Base-by-base conservation (phyloP, 1,284 basidiomycete species). In the Sanguinoderma infundibulare region DNA sequence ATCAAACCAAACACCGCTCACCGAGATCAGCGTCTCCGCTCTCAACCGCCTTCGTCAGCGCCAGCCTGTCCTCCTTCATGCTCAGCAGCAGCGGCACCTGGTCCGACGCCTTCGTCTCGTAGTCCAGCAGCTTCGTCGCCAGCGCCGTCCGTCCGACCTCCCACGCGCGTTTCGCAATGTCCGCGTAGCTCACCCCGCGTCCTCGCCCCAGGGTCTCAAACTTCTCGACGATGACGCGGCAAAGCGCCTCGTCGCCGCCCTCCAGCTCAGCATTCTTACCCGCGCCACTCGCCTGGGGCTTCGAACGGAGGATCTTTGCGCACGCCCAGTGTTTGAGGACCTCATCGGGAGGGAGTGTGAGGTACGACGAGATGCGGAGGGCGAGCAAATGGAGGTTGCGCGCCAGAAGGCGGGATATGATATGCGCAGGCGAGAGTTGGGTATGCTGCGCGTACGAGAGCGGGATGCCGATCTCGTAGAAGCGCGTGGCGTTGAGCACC, bases 301-400 rank as follows among this genome's bases (percentile, higher is more conserved):
- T 85, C 8, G 92, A 87, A 7, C 86, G 85, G 28, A 88, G 76
- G 60, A 99, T 96, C 75, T 98, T 97, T 6, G 94, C 92, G 62
- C 89, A 90, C 0, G 98, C 96, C 98, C 98, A 99, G 73, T 98
- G 97, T 69, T 92, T 94, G 47, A 99, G 81, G 0, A 99, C 95
- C 0, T 87, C 83, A 64, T 96, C 93, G 0, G 95, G 91, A 30
- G 93, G 91, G 24, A 98, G 81, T 6, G 85, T 84, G 15, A 99
- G 84, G 76, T 89, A 94, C 9, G 87, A 84, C 1, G 96, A 96
- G 64, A 99, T 90, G n/a, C 95, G 89, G 6, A 98, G 86, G 2
- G 96, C 95, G 34, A 98, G 87, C 1, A 98, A 85, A 73, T 99
- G 96, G 63, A 96, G 83, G 66, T 95, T 95, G 14, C 96, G 90